A percentile compares a stretch with the other conserved stretches of the same genome.
Evolutionary conservation across 192 early-diverging fungal genomes (phyloP).

Genomic region (Coemansia sp.): DNA sequence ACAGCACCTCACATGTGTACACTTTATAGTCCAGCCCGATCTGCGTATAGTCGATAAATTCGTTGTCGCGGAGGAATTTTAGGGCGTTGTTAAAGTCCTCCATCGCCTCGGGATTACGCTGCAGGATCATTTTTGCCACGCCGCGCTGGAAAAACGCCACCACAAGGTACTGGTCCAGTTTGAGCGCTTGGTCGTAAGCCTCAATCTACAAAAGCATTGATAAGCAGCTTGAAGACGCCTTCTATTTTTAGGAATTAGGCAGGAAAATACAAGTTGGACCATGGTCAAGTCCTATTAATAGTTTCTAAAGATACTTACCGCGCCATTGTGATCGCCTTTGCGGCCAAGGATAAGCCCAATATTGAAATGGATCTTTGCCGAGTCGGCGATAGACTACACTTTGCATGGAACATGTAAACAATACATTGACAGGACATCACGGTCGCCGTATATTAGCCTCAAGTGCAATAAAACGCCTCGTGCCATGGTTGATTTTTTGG

Average conservation of each 20-base stretch:
- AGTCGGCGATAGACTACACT: slow-evolving; percentile 72
- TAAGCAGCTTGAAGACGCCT: slow-evolving; percentile 8
- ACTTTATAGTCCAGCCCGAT: slow-evolving; percentile 91
- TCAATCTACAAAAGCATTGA: slow-evolving; percentile 61
- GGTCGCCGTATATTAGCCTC: neutral
- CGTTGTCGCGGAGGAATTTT: slow-evolving; percentile 79
- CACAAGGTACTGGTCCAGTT: slow-evolving; percentile 85
- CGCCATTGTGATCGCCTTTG: slow-evolving; percentile 72
- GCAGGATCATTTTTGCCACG: slow-evolving; percentile 74
- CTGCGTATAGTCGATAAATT: slow-evolving; percentile 93
- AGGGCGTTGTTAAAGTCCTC: slow-evolving; percentile 81
- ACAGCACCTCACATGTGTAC: slow-evolving; percentile 85
- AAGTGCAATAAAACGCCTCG: neutral
- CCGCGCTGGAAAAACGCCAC: slow-evolving; percentile 94
- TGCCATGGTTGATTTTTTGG: neutral
- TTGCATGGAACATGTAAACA: neutral
- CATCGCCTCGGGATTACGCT: slow-evolving; percentile 71
- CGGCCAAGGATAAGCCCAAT: slow-evolving; percentile 83
- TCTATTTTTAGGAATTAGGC: neutral
- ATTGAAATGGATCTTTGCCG: slow-evolving; percentile 96
- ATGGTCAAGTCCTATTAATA: slow-evolving; percentile 19
- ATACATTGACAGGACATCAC: neutral
- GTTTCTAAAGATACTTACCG: slow-evolving; percentile 66
- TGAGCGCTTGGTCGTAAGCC: slow-evolving; percentile 73
- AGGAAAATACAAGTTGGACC: neutral